phyloP scores from a whole-genome alignment of 163 green algal species.

The Botryococcus braunii region DNA sequence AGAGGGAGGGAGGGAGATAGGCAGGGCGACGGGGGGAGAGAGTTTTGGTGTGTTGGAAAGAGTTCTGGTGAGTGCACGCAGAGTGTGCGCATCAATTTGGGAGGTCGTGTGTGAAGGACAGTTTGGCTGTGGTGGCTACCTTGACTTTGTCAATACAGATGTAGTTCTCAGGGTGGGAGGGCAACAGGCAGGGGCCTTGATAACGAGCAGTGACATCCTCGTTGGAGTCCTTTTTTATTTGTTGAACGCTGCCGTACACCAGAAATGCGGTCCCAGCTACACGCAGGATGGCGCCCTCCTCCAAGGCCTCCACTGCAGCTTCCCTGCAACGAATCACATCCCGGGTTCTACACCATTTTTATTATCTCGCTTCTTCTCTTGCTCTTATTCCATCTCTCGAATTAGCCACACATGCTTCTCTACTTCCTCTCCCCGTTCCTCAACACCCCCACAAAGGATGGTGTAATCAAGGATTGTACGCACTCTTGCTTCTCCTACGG shows the following conservation, averaged over 20 bases:
- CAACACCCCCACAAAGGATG: no score
- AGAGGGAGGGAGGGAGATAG: no score
- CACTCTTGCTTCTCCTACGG: no score
- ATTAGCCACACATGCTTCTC: no score
- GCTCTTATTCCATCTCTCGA: not conserved
- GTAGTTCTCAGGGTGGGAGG: slow-evolving; percentile 1
- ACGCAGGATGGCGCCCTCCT: not conserved
- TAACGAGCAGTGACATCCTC: not conserved
- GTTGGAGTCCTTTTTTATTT: not conserved
- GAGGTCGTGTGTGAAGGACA: no score
- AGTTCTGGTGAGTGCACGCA: no score
- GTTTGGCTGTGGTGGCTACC: no score
- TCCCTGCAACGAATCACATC: slow-evolving; percentile 7
- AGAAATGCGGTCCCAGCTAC: slow-evolving; percentile 7
- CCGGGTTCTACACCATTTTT: not conserved
- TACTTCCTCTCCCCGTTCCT: no score
- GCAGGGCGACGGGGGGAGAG: no score
- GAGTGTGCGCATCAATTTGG: no score
- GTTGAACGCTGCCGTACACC: not conserved
- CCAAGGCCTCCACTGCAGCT: not conserved
- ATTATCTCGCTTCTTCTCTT: not conserved
- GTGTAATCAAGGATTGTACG: no score
- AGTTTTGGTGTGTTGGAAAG: no score
- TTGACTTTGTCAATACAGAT: slow-evolving; percentile 1
- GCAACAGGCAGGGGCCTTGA: slow-evolving; percentile 5